Evolutionary conservation across 306 rosid genomes (phyloP).

Genomic region (Medicago arabica): DNA sequence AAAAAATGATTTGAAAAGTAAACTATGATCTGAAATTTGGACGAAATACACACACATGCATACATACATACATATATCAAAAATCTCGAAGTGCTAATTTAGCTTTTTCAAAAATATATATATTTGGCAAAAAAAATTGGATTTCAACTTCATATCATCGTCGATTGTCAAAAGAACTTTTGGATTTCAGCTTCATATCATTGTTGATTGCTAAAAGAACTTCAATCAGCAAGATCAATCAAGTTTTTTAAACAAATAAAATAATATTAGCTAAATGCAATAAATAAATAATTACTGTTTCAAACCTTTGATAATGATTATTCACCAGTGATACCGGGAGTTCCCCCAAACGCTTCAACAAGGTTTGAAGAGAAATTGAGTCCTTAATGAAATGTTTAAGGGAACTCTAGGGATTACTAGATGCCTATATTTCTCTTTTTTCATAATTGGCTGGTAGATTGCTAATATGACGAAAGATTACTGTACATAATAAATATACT

Average conservation of each 20-base stretch:
- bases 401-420: slow-evolving; percentile 40
- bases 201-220: neutral
- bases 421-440: neutral
- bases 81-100: no score
- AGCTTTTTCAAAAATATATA: no score
- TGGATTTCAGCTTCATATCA: neutral
- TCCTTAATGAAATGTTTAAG: slow-evolving; percentile 39
- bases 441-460: neutral
- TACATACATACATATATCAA: no score
- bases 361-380: slow-evolving; percentile 8
- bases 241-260: neutral
- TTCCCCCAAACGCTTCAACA: slow-evolving; percentile 68
- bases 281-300: neutral
- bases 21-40: no score
- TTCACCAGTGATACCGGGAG: slow-evolving; percentile 49
- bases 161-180: neutral
- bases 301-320: neutral
- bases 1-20: no score
- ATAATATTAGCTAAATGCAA: neutral
- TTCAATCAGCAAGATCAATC: neutral
- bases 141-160: no score
- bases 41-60: no score
- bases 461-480: neutral
- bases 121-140: no score
- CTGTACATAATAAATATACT: neutral